These are phyloP conservation scores for Bimuria novae-zelandiae DNA, from an alignment of 2,329 filamentous ascomycete genomes.

Conservation along the genomic window DNA sequence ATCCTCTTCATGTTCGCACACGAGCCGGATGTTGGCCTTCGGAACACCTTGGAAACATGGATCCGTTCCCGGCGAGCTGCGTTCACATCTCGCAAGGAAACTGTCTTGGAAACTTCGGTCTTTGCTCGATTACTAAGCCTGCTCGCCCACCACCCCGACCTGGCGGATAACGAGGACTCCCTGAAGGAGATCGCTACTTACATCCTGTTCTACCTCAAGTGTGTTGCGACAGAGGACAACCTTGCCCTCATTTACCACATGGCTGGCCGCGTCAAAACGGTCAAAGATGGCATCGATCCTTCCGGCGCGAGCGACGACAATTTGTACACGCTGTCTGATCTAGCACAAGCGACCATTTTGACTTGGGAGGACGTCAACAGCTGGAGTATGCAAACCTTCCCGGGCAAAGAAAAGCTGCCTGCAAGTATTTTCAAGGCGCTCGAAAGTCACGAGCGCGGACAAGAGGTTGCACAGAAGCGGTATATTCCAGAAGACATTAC, in stretches of 20 bases:
- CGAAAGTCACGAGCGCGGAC: slow-evolving; percentile 75
- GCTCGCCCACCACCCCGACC: slow-evolving; percentile 93
- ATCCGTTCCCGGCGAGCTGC: slow-evolving; percentile 77
- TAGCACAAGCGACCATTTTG: slow-evolving; percentile 80
- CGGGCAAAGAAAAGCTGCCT: slow-evolving; percentile 80
- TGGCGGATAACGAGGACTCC: slow-evolving; percentile 64
- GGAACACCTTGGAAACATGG: slow-evolving; percentile 81
- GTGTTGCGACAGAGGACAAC: slow-evolving; percentile 84
- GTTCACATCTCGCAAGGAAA: slow-evolving; percentile 60
- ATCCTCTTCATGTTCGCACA: slow-evolving; percentile 90
- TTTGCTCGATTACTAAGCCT: slow-evolving; percentile 85
- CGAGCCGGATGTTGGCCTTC: slow-evolving; percentile 77
- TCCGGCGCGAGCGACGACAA: slow-evolving; percentile 63
- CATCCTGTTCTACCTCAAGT: slow-evolving; percentile 83
- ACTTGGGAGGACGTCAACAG: slow-evolving; percentile 84
- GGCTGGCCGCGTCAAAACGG: slow-evolving; percentile 89
- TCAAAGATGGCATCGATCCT: slow-evolving; percentile 74
- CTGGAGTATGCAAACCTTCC: slow-evolving; percentile 84
- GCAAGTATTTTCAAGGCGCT: slow-evolving; percentile 77
- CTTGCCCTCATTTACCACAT: slow-evolving; percentile 88
- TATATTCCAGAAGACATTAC: slow-evolving; percentile 77
- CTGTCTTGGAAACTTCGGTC: slow-evolving; percentile 72
- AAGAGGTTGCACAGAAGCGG: slow-evolving; percentile 83
- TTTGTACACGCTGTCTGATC: slow-evolving; percentile 85
- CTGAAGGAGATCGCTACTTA: slow-evolving; percentile 85